These are phyloP conservation scores for Epichloe hybrida DNA, from an alignment of 2,329 filamentous ascomycete species.

Conservation along the genomic window DNA sequence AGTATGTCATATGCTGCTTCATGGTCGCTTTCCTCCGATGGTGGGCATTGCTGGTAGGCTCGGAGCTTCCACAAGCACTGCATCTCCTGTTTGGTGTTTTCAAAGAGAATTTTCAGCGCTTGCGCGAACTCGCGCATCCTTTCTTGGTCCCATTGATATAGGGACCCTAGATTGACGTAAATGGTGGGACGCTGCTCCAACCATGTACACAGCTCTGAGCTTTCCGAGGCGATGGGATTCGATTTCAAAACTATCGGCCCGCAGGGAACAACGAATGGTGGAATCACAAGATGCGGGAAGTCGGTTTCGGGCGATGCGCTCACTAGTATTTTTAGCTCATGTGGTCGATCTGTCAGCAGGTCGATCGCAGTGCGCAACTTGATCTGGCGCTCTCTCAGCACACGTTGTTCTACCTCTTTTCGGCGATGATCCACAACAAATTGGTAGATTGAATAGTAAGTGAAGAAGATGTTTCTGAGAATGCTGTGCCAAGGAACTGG, in stretches of 20 bases:
- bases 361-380: not conserved
- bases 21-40: not conserved
- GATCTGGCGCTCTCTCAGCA: not conserved
- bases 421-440: not conserved
- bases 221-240: slow-evolving; percentile 13
- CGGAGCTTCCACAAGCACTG: slow-evolving; percentile 22
- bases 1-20: slow-evolving; percentile 12
- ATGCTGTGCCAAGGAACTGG: slow-evolving; percentile 6
- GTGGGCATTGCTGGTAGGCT: not conserved
- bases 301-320: slow-evolving; percentile 13
- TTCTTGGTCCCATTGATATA: slow-evolving; percentile 16
- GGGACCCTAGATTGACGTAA: slow-evolving; percentile 33
- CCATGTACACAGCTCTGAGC: slow-evolving; percentile 26
- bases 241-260: slow-evolving; percentile 31
- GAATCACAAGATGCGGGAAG: slow-evolving; percentile 23
- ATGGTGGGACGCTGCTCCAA: slow-evolving; percentile 27
- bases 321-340: not conserved
- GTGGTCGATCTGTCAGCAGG: not conserved
- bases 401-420: not conserved
- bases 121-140: slow-evolving; percentile 24
- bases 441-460: not conserved
- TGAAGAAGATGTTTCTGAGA: not conserved
- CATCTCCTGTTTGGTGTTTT: slow-evolving; percentile 10
- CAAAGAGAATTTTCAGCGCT: slow-evolving; percentile 22
- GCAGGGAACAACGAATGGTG: slow-evolving; percentile 26